Base-by-base conservation (phyloP, 2,329 filamentous ascomycete genomes). In the Colletotrichum camelliae region DNA sequence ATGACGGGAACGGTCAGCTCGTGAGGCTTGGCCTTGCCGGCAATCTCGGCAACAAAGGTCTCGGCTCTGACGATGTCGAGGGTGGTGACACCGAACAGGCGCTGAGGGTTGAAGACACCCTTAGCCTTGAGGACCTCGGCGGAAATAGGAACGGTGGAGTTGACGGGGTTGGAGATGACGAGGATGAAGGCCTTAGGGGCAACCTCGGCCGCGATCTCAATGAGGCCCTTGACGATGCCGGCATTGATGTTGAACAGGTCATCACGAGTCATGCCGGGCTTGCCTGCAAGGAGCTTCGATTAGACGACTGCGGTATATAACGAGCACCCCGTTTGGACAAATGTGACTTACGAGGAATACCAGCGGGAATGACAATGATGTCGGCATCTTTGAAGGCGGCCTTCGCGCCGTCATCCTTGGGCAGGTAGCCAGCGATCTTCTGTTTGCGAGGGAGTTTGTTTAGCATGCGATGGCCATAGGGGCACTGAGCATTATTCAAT, bases 161-260 rank as follows among this genome's bases (percentile, higher is more conserved):
- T 99, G 87, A 99, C 97, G 75, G 97, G 97, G 92, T 99, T 99
- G 83, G 96, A 98, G 87, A 99, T 99, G 89, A 99, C 93, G 79
- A 98, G 93, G 85, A 98, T 93, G 88, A 94, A 98, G 72, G 97
- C 97, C 86, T 98, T 97, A 84, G 97, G 97, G 85, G 93, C 93
- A 83, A 94, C 92, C 85, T 98, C 93, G 81, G 96, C 96, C 81
- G 95, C 92, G 69, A 94, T 93, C 90, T 98, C 94, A 81, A 97
- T 94, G 80, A 99, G 91, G 81, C 95, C 96, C 88, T 97, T 95
- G 84, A 99, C 97, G 84, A 99, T 99, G 82, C 96, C 95, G 77
- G 97, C 97, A 86, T 99, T 99, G 91, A 98, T 98, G 89, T 98
- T 98, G 94, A 99, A 99, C 76, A 99, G 95, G 85, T 98, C 97